These are phyloP conservation scores for Fagopyrum esculentum DNA, from an alignment of 148 eudicot species.

Conservation along the genomic window DNA sequence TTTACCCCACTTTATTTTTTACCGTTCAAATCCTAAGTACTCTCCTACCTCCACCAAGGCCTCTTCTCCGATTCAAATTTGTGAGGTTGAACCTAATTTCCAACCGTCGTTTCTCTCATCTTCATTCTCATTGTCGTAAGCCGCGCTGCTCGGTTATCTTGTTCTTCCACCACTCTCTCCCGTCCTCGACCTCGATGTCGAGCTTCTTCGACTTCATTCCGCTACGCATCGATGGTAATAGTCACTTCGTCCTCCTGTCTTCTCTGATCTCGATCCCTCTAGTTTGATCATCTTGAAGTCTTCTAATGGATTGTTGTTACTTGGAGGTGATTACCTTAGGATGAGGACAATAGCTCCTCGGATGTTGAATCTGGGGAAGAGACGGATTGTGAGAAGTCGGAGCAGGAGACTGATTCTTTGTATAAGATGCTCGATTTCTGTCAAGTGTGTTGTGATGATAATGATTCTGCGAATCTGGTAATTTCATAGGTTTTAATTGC, in stretches of 20 bases:
- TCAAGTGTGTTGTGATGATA: not conserved
- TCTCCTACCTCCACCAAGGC: constrained; percentile 20
- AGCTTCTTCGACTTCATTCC: constrained; percentile 19
- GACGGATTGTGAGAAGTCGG: not conserved
- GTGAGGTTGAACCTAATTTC: constrained; percentile 26
- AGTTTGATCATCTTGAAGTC: constrained; percentile 27
- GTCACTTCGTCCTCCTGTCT: constrained; percentile 16
- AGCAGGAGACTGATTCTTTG: not conserved
- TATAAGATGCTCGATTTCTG: not conserved
- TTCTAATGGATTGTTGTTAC: constrained; percentile 41
- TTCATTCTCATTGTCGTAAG: constrained; percentile 25
- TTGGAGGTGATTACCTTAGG: constrained; percentile 7
- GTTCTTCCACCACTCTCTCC: constrained; percentile 23
- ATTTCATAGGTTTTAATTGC: not conserved
- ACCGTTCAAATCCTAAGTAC: constrained; percentile 18
- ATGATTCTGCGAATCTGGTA: not conserved
- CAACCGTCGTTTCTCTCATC: constrained; percentile 24
- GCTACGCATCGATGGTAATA: not conserved
- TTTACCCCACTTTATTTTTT: no score
- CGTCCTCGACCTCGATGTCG: constrained; percentile 16
- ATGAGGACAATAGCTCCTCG: constrained; percentile 15
- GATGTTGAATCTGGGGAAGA: not conserved
- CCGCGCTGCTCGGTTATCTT: constrained; percentile 28
- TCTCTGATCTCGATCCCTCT: constrained; percentile 23
- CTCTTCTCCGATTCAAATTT: constrained; percentile 38